A percentile compares a stretch with the other conserved stretches of the same genome.
These are phyloP conservation scores for Leishmania guyanensis DNA, from an alignment of 208 protist genomes.

Conservation along the genomic window DNA sequence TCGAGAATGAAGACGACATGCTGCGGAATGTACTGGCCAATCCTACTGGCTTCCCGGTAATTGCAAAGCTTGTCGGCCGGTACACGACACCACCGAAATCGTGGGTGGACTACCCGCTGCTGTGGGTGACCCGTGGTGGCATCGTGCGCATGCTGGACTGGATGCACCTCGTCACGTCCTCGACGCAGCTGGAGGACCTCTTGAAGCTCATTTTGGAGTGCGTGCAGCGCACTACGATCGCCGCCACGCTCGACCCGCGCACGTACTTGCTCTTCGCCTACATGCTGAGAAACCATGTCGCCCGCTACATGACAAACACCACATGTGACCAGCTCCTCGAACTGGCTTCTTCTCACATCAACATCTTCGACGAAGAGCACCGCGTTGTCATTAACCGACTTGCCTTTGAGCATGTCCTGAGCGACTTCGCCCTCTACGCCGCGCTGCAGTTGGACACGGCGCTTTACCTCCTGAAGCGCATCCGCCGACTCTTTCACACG, in stretches of 20 bases:
- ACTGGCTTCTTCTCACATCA: constrained; percentile 46
- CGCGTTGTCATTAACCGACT: constrained; percentile 81
- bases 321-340: constrained; percentile 64
- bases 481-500: constrained; percentile 60
- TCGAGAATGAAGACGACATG: constrained; percentile 58
- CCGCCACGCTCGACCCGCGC: constrained; percentile 50
- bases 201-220: constrained; percentile 51
- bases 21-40: constrained; percentile 52
- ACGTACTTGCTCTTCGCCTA: constrained; percentile 73
- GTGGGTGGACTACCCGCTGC: constrained; percentile 73
- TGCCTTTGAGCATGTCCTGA: constrained; percentile 72
- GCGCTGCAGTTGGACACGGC: constrained; percentile 46
- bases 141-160: constrained; percentile 69
- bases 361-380: constrained; percentile 61
- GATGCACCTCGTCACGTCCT: constrained; percentile 49
- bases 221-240: constrained; percentile 42
- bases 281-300: constrained; percentile 53
- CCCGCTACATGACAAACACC: constrained; percentile 48
- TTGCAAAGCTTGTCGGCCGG: constrained; percentile 71
- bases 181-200: constrained; percentile 50
- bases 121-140: constrained; percentile 71
- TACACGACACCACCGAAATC: constrained; percentile 65
- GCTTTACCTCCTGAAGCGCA: constrained; percentile 49
- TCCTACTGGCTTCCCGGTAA: constrained; percentile 35
- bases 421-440: constrained; percentile 57